These are phyloP conservation scores for Allium sativum DNA, from an alignment of 106 monocot genomes.

Conservation along the genomic window DNA sequence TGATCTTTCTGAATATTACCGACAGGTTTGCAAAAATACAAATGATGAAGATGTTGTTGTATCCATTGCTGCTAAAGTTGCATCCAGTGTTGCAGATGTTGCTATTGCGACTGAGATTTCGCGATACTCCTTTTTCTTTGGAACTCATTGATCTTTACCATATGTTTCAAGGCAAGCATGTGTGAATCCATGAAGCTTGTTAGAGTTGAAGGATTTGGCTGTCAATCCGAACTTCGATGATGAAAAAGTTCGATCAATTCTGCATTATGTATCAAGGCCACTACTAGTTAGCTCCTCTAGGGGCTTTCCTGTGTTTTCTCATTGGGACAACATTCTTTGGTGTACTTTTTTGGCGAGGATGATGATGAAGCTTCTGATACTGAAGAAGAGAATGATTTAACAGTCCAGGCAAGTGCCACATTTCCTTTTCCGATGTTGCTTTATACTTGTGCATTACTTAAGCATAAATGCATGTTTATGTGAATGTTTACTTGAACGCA, in stretches of 20 bases:
- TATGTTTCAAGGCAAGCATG: constrained; percentile 27
- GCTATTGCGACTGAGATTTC: constrained; percentile 63
- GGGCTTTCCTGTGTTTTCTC: constrained; percentile 80
- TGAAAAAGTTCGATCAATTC: constrained; percentile 60
- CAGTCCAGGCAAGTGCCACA: too few relatives aligned
- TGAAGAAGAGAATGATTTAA: too few relatives aligned
- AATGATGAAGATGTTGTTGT: constrained; percentile 69
- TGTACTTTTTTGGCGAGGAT: constrained; percentile 84
- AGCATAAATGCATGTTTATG: too few relatives aligned
- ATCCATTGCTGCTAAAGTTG: constrained; percentile 79
- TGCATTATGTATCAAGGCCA: constrained; percentile 40
- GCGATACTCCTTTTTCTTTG: constrained; percentile 33
- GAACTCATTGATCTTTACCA: constrained; percentile 45
- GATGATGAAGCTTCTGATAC: constrained; percentile 69
- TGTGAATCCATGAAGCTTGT: constrained; percentile 26
- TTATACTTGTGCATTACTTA: too few relatives aligned
- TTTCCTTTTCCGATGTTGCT: too few relatives aligned
- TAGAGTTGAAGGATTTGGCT: constrained; percentile 10
- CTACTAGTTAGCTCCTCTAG: constrained; percentile 85
- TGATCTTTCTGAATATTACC: background rate
- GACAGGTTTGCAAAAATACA: constrained; percentile 62
- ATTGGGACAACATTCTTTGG: constrained; percentile 51
- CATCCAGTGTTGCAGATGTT: constrained; percentile 87
- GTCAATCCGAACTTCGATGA: constrained; percentile 28
- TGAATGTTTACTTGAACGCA: too few relatives aligned